Conservation (phyloP, 768 basidiomycete species). For the Leccinum disarticulatum region DNA sequence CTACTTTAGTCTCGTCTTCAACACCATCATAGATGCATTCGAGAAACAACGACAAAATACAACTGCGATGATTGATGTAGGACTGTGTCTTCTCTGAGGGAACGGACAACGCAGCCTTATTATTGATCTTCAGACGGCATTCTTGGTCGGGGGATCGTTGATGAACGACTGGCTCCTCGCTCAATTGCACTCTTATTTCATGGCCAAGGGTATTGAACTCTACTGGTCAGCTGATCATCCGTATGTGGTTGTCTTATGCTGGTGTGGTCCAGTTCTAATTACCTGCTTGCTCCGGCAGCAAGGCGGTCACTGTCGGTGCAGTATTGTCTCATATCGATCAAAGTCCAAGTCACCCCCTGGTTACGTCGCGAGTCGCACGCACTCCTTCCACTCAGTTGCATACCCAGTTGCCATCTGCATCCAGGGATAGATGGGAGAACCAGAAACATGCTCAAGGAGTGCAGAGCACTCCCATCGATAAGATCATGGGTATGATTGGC, state of each 20-base stretch:
- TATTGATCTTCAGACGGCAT: background rate
- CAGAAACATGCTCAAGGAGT: background rate
- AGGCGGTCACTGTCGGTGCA: background rate
- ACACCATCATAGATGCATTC: background rate
- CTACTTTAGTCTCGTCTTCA: background rate
- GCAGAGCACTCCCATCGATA: background rate
- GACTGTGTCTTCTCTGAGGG: background rate
- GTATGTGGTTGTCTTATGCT: too few relatives aligned
- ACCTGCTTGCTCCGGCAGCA: background rate
- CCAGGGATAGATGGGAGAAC: background rate
- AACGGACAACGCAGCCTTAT: background rate
- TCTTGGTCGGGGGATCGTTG: background rate
- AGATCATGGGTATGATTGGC: background rate
- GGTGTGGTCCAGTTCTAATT: too few relatives aligned
- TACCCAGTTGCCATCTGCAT: background rate
- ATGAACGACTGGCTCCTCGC: background rate
- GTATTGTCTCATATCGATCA: background rate
- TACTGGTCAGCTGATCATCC: too few relatives aligned
- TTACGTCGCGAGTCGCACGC: background rate
- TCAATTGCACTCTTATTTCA: background rate
- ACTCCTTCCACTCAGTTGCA: background rate
- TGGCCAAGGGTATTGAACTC: too few relatives aligned
- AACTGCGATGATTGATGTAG: background rate
- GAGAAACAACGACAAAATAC: background rate
- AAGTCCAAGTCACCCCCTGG: background rate